Evolutionary conservation across 2,329 filamentous ascomycete species (phyloP).

Genomic region (Arthrobotrys pseudoclavata): DNA sequence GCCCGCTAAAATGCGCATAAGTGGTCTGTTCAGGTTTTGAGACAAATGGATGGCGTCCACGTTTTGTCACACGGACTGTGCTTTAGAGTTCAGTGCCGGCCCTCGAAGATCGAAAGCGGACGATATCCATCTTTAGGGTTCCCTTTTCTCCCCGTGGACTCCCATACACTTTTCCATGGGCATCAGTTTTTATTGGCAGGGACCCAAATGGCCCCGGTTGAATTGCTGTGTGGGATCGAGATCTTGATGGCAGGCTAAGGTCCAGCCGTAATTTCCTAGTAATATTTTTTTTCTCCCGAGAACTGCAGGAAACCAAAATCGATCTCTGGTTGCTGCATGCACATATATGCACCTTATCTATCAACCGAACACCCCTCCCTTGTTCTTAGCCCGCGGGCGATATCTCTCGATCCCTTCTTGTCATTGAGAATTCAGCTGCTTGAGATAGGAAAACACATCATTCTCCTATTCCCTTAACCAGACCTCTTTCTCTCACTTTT

Average conservation of each 20-base stretch:
- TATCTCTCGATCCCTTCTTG: conserved; percentile 31
- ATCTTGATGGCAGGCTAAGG: conserved; percentile 44
- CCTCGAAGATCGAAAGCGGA: conserved; percentile 17
- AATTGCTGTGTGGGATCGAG: conserved; percentile 46
- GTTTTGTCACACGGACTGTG: conserved; percentile 22
- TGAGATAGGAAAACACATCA: conserved; percentile 14
- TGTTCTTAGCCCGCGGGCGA: conserved; percentile 34
- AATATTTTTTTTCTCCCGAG: conserved; percentile 29
- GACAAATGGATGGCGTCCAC: conserved; percentile 23
- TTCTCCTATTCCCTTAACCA: conserved; percentile 9
- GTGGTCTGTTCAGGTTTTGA: conserved; percentile 11
- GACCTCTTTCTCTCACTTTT: neutral
- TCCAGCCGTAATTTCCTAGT: conserved; percentile 49
- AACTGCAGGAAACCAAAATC: conserved; percentile 21
- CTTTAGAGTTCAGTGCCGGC: conserved; percentile 15
- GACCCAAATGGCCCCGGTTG: too few species aligned
- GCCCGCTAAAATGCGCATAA: neutral
- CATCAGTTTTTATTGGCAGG: neutral
- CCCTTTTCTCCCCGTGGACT: conserved; percentile 23
- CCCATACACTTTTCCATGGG: conserved; percentile 25
- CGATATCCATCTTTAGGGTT: conserved; percentile 33
- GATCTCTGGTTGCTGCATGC: conserved; percentile 5
- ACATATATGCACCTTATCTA: too few species aligned
- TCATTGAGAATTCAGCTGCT: conserved; percentile 11
- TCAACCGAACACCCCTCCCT: too few species aligned